Base-by-base conservation (phyloP, 495 filamentous ascomycete genomes). In the Neurospora tetrasperma region DNA sequence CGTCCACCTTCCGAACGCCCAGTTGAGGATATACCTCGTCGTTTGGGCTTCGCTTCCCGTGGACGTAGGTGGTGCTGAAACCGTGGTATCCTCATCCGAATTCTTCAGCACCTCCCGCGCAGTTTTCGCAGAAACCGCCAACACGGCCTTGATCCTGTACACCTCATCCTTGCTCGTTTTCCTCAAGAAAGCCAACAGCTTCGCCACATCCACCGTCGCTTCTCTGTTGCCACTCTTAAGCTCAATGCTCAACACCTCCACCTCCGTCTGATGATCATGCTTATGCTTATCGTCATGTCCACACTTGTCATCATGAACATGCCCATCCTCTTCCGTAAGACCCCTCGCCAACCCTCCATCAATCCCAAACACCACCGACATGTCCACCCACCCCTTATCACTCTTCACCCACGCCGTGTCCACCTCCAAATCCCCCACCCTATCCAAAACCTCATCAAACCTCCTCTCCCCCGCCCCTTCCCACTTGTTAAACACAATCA, bases 401-500 rank as follows among this genome's bases (percentile, higher is more conserved):
- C 89, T 92, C 87, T 93, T 97, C 16, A 94, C 92, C 84, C 88
- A 90, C 31, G 94, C 89, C 23, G 89, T 82, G 75, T 95, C 89
- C 10, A 97, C 83, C 78, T 93, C 95, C 75, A 99, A 81, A 83
- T 97, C 95, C 0, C 93, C 92, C 16, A 99, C 83, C 10, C 93
- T 86, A 80, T 99, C 96, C 46, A 95, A 77, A 75, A 90, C 91
- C 62, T 93, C 86, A 80, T 99, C 96, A 72, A 94, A 90, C 68
- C 88, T 81, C 78, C 89, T 81, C 82, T 96, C 94, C 14, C 81
- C 84, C 4, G 88, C 88, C 3, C 75, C 70, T 81, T 99, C 96
- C 94, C 95, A 98, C 83, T 99, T 99, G 82, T 98, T 99, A 73
- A 97, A 91, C 35, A 99, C 86, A 69, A 99, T 90, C 75, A 98